Conservation (phyloP, 1,284 basidiomycete species). For the Vanrija humicola region DNA sequence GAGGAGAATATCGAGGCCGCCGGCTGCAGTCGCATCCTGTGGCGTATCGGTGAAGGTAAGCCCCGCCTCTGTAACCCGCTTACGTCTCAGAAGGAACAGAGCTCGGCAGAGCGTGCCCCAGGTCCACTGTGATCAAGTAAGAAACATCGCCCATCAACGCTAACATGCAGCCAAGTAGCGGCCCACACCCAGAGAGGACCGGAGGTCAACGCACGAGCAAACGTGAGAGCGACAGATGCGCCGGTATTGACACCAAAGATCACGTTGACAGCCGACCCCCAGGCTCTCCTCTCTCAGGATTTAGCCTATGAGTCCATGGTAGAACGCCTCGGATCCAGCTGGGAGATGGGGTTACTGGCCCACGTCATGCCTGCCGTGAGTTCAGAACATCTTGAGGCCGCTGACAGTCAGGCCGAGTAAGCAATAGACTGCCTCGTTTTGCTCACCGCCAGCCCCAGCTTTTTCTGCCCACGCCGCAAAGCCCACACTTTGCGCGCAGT, state of each 20-base stretch:
- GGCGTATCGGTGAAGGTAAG: slow-evolving; percentile 1
- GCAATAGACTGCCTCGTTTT: too few relatives aligned
- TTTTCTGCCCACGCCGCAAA: too few relatives aligned
- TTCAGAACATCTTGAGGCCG: not conserved
- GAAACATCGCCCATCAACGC: not conserved
- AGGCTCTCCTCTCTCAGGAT: not conserved
- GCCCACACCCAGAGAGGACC: not conserved
- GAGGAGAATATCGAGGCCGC: not conserved
- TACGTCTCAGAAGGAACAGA: not conserved
- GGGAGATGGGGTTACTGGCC: slow-evolving; percentile 6
- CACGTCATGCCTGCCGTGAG: slow-evolving; percentile 7
- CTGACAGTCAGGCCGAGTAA: slow-evolving; percentile 1
- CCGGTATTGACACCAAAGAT: not conserved
- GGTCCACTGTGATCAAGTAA: slow-evolving; percentile 1
- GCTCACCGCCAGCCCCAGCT: too few relatives aligned
- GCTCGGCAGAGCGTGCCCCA: not conserved
- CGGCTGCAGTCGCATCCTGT: not conserved
- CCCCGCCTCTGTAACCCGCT: not conserved
- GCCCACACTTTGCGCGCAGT: slow-evolving; percentile 1
- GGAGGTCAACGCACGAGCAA: not conserved
- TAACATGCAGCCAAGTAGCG: not conserved
- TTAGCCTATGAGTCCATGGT: not conserved
- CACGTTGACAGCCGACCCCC: slow-evolving; percentile 1
- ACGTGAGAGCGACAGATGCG: not conserved
- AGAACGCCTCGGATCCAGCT: not conserved